Evolutionary conservation across 164 flowering plant species (phyloP), one percentile per base, ranked within the genome.

Genomic region (Akebia trifoliata): DNA sequence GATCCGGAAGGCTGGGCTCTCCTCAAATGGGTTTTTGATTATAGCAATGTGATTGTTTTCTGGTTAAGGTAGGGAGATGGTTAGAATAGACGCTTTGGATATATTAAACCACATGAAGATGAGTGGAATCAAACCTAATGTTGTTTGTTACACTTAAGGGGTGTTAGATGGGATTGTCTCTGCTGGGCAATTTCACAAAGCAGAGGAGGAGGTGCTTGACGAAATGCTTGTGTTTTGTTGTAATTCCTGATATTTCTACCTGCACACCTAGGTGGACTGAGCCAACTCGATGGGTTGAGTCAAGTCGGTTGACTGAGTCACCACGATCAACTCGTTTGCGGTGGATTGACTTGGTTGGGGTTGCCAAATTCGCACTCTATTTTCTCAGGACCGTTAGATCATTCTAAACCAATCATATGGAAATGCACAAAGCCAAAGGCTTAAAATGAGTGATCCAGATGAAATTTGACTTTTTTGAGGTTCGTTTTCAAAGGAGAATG

Each of bases 211-310:
- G 24, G 14, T 91, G 74, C 86, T 86, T 38, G 96, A 90, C 61
- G 96, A 87, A 70, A 66, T 90, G 75, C 84, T 87, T 54, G 71
- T 88, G 12, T 46, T 79, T 63, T n/a, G 96, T 96, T 45, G 62
- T 87, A 56, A 75, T 77, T 59, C 97, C 96, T 54, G 75, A 88
- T 74, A 47, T 79, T 45, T 55, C 66, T 66, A 78, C 92, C 20
- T 91, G 74, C 63, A 87, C n/a, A n/a, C n/a, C n/a, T n/a, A n/a
- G n/a, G n/a, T n/a, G n/a, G n/a, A n/a, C n/a, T n/a, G n/a, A n/a
- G n/a, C n/a, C n/a, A n/a, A n/a, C n/a, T n/a, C n/a, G n/a, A n/a
- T n/a, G n/a, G n/a, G n/a, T n/a, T n/a, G n/a, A n/a, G n/a, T n/a
- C n/a, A n/a, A n/a, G n/a, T n/a, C n/a, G n/a, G n/a, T n/a, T n/a